Base-by-base conservation (phyloP, 768 basidiomycete genomes). In the Panus rudis region DNA sequence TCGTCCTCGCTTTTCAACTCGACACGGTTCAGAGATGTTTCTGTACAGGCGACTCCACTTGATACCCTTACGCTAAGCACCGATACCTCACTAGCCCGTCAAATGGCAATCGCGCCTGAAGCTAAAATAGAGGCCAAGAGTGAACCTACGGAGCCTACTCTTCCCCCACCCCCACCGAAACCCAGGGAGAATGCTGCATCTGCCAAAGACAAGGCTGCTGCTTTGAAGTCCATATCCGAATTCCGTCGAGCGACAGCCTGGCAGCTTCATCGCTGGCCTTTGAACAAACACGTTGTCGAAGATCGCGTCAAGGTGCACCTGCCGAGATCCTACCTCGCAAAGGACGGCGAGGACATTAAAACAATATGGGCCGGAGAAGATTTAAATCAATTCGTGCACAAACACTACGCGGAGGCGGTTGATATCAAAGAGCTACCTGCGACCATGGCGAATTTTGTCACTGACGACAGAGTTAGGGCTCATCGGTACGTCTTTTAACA, bases 201-300 rank as follows among this genome's bases (percentile, higher is more conserved):
- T 20, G 8, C n/a, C n/a, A 35, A 35, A 17, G 33, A 35, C 7
- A 14, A 20, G 10, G 8, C n/a, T 6, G 33, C 8, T 8, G 57
- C 65, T 0, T 45, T 58, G 16, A 61, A 67, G 31, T 45, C 57
- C 3, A 46, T 66, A 19, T 52, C 57, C 1, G 63, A 58, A 13
- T 42, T 48, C 32, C 55, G 60, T 6, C 58, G 65, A 37, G 68
- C 66, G 12, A 52, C 53, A 16, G 67, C 68, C 6, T 70, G 67
- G 69, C 54, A 59, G 37, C 52, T 70, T 8, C 62, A 64, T 37
- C 60, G 63, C 35, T 68, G 66, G 67, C 68, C 70, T 6, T 54
- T 62, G 19, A 62, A 64, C 21, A 67, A 65, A 46, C 51, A 59
- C 28, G 30, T 62, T 16, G 51, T 62, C 16, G 56, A 57, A 17